These are phyloP conservation scores for Davidsoniella eucalypti DNA, from an alignment of 2,329 filamentous ascomycete genomes.

Conservation along the genomic window DNA sequence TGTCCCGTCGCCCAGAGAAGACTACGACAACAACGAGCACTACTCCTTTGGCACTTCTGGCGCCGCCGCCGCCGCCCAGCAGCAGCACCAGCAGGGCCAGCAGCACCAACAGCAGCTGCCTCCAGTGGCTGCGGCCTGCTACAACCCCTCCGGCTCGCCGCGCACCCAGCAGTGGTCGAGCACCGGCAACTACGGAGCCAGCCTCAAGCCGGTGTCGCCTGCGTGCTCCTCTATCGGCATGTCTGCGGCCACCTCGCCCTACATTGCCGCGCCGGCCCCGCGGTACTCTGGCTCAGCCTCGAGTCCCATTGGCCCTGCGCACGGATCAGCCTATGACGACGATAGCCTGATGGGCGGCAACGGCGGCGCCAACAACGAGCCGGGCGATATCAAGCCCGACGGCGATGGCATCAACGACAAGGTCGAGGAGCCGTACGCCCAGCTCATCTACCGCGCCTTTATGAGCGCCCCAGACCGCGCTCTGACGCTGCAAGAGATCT, in stretches of 20 bases:
- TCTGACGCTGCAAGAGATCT: conserved; percentile 74
- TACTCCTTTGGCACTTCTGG: conserved; percentile 13
- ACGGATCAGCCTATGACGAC: conserved; percentile 10
- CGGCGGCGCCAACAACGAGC: conserved; percentile 15
- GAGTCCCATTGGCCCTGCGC: conserved; percentile 1
- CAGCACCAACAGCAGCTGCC: not conserved
- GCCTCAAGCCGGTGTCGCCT: not conserved
- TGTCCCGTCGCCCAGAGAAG: conserved; percentile 24
- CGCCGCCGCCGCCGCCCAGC: conserved; percentile 7
- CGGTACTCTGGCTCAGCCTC: conserved; percentile 6
- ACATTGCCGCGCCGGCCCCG: conserved; percentile 1
- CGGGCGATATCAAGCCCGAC: conserved; percentile 3
- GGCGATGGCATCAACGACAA: conserved; percentile 11
- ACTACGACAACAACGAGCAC: conserved; percentile 23
- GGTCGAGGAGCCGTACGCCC: conserved; percentile 52
- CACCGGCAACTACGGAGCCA: not conserved
- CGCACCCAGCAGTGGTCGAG: not conserved
- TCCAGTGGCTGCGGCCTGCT: not conserved
- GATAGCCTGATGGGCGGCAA: conserved; percentile 10
- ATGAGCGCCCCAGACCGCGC: conserved; percentile 47
- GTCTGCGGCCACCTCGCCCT: not conserved
- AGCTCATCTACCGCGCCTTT: conserved; percentile 63
- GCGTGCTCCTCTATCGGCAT: conserved; percentile 1
- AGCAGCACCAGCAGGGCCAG: conserved; percentile 15
- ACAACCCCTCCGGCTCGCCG: not conserved